Base-by-base conservation (phyloP, 805 yeast species). In the Pichia thaimueangensis region DNA sequence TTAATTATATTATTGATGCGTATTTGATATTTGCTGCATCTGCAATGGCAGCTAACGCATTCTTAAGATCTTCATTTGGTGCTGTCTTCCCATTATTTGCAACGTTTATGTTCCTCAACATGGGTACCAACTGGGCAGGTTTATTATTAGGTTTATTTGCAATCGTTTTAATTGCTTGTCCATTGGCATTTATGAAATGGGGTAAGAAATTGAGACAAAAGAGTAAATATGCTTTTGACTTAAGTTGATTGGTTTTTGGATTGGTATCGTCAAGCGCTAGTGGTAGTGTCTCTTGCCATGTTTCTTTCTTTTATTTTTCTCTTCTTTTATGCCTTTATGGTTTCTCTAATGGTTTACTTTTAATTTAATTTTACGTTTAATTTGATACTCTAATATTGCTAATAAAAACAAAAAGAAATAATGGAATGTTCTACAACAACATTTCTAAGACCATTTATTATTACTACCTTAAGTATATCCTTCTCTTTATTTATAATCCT, bases 71-170 rank as follows among this genome's bases (percentile, higher is more conserved):
- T 3, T 65, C 69, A 0, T 76, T 79, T 49, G 91, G 85, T 39
- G 84, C 82, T 21, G 63, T 52, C 19, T 62, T 62, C 54, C 58
- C 58, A 32, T 65, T 85, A 42, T 85, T 85, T 56, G 84, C 87
- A 1, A 64, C 71, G 3, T 79, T 73, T 50, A 80, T 86, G 89
- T 83, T 84, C 62, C 59, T 67, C 22, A 70, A 69, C 45, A 71
- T 85, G 75, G 84, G 86, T 29, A 71, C 71, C 25, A 78, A 83
- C 52, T 85, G 91, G 89, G 91, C 93, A 1, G 88, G 89, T 45
- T 65, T 85, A 23, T 57, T 85, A 21, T 56, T 86, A 31, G 88
- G 88, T 13, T 67, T 79, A 41, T 67, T 85, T 41, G 78, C 81
- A 0, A 63, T 68, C 3, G 68, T 64, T 2, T 56, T 86, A 64